Evolutionary conservation across 148 eudicot species (phyloP).

Genomic region (Arbutus unedo): DNA sequence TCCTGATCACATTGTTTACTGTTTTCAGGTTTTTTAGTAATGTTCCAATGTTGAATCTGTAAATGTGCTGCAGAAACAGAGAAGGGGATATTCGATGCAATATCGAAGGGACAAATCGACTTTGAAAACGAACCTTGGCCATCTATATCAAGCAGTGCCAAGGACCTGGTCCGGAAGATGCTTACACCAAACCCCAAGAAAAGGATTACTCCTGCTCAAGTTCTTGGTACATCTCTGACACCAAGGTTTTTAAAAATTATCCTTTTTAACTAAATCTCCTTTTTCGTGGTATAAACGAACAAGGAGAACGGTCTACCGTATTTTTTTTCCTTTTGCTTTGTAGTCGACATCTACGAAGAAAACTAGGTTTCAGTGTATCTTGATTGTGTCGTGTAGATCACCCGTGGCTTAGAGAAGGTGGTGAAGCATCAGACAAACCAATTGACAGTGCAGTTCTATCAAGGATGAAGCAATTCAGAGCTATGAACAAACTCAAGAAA

Average conservation of each 20-base stretch:
- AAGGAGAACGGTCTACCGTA: too few species aligned
- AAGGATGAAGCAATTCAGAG: slow-evolving; percentile 95
- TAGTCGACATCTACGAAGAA: too few species aligned
- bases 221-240: slow-evolving; percentile 58
- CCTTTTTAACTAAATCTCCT: neutral
- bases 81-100: slow-evolving; percentile 82
- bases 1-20: too few species aligned
- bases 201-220: slow-evolving; percentile 81
- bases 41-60: neutral
- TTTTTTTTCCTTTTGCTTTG: too few species aligned
- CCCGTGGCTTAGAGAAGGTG: slow-evolving; percentile 92
- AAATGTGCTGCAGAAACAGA: slow-evolving; percentile 58
- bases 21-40: neutral
- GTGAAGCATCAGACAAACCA: slow-evolving; percentile 89
- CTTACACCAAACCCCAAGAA: slow-evolving; percentile 75
- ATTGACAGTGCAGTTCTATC: slow-evolving; percentile 90
- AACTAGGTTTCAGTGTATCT: neutral
- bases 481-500: slow-evolving; percentile 95
- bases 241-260: neutral
- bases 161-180: slow-evolving; percentile 80
- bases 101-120: slow-evolving; percentile 72
- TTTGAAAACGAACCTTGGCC: slow-evolving; percentile 87
- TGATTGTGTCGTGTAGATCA: slow-evolving; percentile 44
- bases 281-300: too few species aligned
- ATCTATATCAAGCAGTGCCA: slow-evolving; percentile 76